Percentiles rank a stretch among this genome's conserved stretches.
Evolutionary conservation across 164 flowering plant genomes (phyloP).

Genomic region (Warburgia ugandensis): DNA sequence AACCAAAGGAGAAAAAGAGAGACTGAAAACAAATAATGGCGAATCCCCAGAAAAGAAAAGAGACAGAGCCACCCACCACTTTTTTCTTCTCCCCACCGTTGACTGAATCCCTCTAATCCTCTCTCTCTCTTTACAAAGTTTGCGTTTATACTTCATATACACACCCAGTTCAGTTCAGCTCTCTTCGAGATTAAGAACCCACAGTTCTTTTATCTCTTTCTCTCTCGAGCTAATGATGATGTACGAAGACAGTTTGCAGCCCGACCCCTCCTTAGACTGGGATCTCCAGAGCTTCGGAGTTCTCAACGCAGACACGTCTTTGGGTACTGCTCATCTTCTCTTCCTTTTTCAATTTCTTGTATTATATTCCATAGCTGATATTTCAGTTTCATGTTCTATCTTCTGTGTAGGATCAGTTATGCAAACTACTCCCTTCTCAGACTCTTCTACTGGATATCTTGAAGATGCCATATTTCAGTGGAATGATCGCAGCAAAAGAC

Average conservation of each 20-base stretch:
- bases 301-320: constrained; percentile 13
- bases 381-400: background rate
- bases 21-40: constrained; percentile 14
- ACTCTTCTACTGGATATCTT: constrained; percentile 26
- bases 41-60: constrained; percentile 56
- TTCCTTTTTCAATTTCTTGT: background rate
- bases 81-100: constrained; percentile 26
- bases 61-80: constrained; percentile 4
- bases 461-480: constrained; percentile 27
- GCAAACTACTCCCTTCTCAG: constrained; percentile 4
- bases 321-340: background rate
- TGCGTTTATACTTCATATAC: background rate
- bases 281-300: constrained; percentile 19
- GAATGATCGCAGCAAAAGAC: constrained; percentile 21
- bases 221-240: constrained; percentile 4
- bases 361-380: too few relatives aligned
- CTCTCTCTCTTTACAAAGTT: constrained; percentile 11
- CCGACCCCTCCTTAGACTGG: constrained; percentile 13
- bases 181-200: too few relatives aligned
- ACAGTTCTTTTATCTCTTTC: too few relatives aligned
- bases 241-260: constrained; percentile 6
- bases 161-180: too few relatives aligned
- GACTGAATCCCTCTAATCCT: constrained; percentile 34
- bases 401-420: constrained; percentile 1
- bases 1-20: background rate